A percentile compares a stretch with the other conserved stretches of the same genome.
These are phyloP conservation scores for Bidens hawaiensis DNA, from an alignment of 140 eudicot genomes.

Conservation along the genomic window DNA sequence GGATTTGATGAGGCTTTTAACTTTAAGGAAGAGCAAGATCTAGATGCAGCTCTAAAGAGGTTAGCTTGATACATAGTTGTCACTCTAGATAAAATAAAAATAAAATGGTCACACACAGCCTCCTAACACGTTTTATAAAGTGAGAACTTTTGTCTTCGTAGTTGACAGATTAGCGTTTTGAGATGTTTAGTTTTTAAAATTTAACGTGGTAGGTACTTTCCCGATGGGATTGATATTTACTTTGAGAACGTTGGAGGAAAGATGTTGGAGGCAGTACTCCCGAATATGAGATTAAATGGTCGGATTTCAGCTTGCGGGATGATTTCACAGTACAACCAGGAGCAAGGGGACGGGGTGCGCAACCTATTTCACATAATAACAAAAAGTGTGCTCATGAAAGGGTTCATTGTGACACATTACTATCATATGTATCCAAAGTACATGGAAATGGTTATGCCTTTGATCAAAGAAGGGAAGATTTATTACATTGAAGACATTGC, in stretches of 20 bases:
- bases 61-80: too few relatives aligned
- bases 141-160: too few relatives aligned
- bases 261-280: conserved; percentile 57
- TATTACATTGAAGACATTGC: conserved; percentile 45
- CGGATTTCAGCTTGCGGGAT: conserved; percentile 32
- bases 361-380: neutral
- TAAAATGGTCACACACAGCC: too few relatives aligned
- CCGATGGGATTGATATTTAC: neutral
- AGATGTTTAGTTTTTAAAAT: neutral
- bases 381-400: neutral
- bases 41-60: neutral
- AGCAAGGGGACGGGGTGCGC: neutral
- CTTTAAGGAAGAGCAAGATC: neutral
- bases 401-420: neutral
- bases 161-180: neutral
- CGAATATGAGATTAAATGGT: conserved; percentile 44
- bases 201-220: neutral
- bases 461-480: conserved; percentile 40
- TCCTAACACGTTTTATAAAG: too few relatives aligned
- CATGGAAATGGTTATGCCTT: conserved; percentile 50
- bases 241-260: conserved; percentile 9
- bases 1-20: neutral
- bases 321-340: neutral
- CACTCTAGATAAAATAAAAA: too few relatives aligned
- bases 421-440: conserved; percentile 24